These are phyloP conservation scores for Apophysomyces sp. DNA, from an alignment of 371 early-diverging fungal genomes.

Conservation along the genomic window DNA sequence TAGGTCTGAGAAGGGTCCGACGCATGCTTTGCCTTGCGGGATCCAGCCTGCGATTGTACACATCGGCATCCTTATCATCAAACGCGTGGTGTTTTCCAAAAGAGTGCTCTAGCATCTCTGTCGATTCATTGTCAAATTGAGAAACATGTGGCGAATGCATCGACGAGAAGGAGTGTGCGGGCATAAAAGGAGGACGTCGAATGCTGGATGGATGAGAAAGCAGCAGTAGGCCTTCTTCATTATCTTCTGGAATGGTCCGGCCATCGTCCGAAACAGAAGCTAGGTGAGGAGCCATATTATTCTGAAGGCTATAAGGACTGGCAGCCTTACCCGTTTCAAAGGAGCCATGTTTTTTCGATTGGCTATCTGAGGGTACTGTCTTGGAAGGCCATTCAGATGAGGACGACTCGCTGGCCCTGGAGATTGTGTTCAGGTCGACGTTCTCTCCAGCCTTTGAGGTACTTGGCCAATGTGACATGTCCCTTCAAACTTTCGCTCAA, in stretches of 20 bases:
- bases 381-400: neutral
- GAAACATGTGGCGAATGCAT: constrained; percentile 11
- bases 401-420: constrained; percentile 1
- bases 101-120: constrained; percentile 32
- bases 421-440: constrained; percentile 1
- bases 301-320: neutral
- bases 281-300: constrained; percentile 1
- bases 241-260: constrained; percentile 29
- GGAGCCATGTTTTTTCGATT: neutral
- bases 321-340: neutral
- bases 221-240: constrained; percentile 32
- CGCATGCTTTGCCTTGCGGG: constrained; percentile 4
- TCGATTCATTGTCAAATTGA: constrained; percentile 29
- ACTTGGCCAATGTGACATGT: constrained; percentile 1
- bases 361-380: neutral
- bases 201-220: constrained; percentile 16
- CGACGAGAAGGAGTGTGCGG: constrained; percentile 27
- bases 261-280: constrained; percentile 29
- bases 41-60: constrained; percentile 5
- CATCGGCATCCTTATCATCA: constrained; percentile 9
- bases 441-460: neutral
- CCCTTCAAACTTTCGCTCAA: neutral
- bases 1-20: constrained; percentile 4
- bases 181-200: constrained; percentile 18
- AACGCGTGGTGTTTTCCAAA: constrained; percentile 10